Evolutionary conservation across 2,329 filamentous ascomycete genomes (phyloP).

Genomic region (Colletotrichum plurivorum): DNA sequence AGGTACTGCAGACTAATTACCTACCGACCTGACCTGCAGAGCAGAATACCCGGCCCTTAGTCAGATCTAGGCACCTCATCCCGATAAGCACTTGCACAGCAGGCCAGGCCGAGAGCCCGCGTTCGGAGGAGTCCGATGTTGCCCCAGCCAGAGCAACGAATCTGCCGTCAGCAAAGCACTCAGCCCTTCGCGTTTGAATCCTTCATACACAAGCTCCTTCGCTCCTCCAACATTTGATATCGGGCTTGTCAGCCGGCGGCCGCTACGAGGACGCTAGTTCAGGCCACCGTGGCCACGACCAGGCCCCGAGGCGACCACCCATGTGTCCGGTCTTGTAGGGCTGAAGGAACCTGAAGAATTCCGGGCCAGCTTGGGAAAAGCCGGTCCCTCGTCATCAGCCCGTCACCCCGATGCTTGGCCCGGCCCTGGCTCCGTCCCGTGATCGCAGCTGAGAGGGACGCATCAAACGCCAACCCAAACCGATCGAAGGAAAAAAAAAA

Average conservation of each 20-base stretch:
- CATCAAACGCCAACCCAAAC: slow-evolving; percentile 4
- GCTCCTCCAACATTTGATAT: slow-evolving; percentile 3
- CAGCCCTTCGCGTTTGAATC: slow-evolving; percentile 4
- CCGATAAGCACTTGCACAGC: slow-evolving; percentile 4
- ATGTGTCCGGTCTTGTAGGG: slow-evolving; percentile 22
- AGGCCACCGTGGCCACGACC: slow-evolving; percentile 12
- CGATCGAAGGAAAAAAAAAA: not conserved
- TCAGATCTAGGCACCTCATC: slow-evolving; percentile 7
- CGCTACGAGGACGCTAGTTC: slow-evolving; percentile 15
- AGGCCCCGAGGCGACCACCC: slow-evolving; percentile 2
- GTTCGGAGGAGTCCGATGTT: slow-evolving; percentile 4
- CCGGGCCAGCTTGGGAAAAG: not conserved
- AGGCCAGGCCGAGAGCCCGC: not conserved
- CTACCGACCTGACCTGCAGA: not conserved
- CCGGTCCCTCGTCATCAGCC: not conserved
- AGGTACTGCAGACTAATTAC: too few relatives aligned
- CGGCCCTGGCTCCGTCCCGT: not conserved
- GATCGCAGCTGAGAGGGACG: not conserved
- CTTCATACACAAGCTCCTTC: not conserved
- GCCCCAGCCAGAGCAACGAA: not conserved
- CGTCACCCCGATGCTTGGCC: not conserved
- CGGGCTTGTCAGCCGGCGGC: slow-evolving; percentile 13
- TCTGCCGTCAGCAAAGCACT: slow-evolving; percentile 18
- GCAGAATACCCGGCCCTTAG: slow-evolving; percentile 1
- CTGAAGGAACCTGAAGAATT: slow-evolving; percentile 16